These are phyloP conservation scores for Solanum commersonii DNA, from an alignment of 257 asterid species.

Conservation along the genomic window DNA sequence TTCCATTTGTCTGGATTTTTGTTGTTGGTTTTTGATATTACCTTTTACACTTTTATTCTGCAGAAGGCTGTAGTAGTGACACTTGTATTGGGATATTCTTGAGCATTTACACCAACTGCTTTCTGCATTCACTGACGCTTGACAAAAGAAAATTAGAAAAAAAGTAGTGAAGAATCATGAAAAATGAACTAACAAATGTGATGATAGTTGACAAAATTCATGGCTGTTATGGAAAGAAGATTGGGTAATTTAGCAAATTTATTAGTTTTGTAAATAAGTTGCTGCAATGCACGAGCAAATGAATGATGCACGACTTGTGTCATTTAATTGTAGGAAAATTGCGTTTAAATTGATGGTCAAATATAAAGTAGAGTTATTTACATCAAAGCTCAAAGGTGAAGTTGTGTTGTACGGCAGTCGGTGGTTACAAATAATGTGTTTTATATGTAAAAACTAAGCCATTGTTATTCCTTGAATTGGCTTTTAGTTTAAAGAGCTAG, in stretches of 20 bases:
- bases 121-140: not conserved
- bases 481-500: not conserved
- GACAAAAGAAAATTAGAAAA: not conserved
- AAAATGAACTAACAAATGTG: not conserved
- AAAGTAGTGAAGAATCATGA: not conserved
- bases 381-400: not conserved
- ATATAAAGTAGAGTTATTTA: not conserved
- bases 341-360: not conserved
- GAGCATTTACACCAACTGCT: not conserved
- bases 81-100: not conserved
- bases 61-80: not conserved
- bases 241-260: not conserved
- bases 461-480: not conserved
- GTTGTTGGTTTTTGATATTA: not conserved
- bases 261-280: not conserved
- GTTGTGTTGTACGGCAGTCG: not conserved
- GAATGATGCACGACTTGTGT: not conserved
- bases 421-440: not conserved
- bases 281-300: not conserved
- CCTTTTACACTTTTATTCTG: not conserved
- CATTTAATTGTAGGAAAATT: not conserved
- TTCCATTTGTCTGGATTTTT: not conserved
- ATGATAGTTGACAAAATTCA: not conserved
- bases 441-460: conserved; percentile 31
- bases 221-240: not conserved